These are phyloP conservation scores for Aphanomyces invadans DNA, from an alignment of 352 stramenopile species.

Conservation along the genomic window DNA sequence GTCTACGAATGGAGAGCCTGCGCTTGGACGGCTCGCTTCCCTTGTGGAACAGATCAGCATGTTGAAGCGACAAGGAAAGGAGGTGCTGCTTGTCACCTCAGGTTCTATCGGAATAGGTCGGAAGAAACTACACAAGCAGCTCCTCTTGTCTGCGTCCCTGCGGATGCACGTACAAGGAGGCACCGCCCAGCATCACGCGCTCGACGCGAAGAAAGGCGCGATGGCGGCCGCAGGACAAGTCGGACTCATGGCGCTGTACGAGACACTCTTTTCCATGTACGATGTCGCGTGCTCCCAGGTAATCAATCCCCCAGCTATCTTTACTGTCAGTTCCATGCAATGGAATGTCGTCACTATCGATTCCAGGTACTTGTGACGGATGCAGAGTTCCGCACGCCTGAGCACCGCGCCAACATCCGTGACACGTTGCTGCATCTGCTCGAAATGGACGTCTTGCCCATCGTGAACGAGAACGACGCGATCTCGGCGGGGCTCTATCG, in stretches of 20 bases:
- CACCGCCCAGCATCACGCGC: constrained; percentile 78
- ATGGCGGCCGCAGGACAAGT: constrained; percentile 93
- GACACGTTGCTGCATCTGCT: constrained; percentile 90
- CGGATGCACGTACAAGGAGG: constrained; percentile 82
- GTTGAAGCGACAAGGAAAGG: constrained; percentile 87
- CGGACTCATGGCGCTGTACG: constrained; percentile 97
- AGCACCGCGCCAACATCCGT: constrained; percentile 77
- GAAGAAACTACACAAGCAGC: constrained; percentile 91
- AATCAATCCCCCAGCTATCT: background rate
- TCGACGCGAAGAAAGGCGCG: constrained; percentile 81
- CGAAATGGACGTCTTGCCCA: constrained; percentile 94
- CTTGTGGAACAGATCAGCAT: constrained; percentile 92
- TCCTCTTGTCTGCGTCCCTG: constrained; percentile 78
- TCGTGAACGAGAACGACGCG: constrained; percentile 99
- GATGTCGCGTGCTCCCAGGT: constrained; percentile 93
- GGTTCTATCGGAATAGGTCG: constrained; percentile 92
- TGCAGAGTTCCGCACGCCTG: constrained; percentile 74
- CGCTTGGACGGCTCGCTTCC: constrained; percentile 82
- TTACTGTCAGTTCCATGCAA: background rate
- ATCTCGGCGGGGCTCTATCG: constrained; percentile 89
- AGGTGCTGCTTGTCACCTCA: constrained; percentile 83
- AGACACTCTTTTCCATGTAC: constrained; percentile 92
- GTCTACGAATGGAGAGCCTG: constrained; percentile 88
- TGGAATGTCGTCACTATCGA: background rate
- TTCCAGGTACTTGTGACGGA: constrained; percentile 58